Evolutionary conservation across 352 stramenopile species (phyloP), one percentile per base, ranked within the genome.

Genomic region (Globisporangium nunn): DNA sequence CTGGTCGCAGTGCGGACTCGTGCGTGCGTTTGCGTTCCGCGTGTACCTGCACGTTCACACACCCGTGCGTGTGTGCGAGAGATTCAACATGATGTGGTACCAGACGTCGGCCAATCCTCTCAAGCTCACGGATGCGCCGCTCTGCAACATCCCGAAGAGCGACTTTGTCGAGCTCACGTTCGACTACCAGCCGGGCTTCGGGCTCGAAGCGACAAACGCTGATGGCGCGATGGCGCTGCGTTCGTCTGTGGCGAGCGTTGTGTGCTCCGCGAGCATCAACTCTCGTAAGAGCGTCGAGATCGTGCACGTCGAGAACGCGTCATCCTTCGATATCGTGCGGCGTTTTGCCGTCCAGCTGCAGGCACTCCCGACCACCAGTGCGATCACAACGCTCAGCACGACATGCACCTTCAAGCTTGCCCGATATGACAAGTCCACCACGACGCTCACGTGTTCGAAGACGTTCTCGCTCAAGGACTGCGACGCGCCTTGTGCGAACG

Each of bases 161-260:
- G 67, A 75, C 67, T 81, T 81, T 67, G 69, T 64, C 18, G 72
- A 81, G 61, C 61, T 81, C 60, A 78, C 70, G 56, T 78, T 81
- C 33, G 68, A 73, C 46, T 74, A 72, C 49, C 45, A 65, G 1
- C 52, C 72, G 2, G 58, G 68, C 23, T 57, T 65, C 3, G 72
- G 69, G 0, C 52, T 74, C 3, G 17, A 61, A 45, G 52, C 15
- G 4, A 31, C 15, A 31, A 48, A 18, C 17, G 35, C 14, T 4
- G 0, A 10, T 50, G 37, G 15, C 50, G 50, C 7, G 30, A 6
- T 14, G 3, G 18, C 23, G 40, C 28, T 56, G 45, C 12, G 31
- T 6, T 56, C 59, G 47, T 23, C 28, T 28, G 8, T 59, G 28
- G 40, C 14, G 12, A 23, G 51, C 30, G 33, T 64, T 15, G 52